Conservation (phyloP, 2,329 filamentous ascomycete species). For the Xylariaceae sp. region DNA sequence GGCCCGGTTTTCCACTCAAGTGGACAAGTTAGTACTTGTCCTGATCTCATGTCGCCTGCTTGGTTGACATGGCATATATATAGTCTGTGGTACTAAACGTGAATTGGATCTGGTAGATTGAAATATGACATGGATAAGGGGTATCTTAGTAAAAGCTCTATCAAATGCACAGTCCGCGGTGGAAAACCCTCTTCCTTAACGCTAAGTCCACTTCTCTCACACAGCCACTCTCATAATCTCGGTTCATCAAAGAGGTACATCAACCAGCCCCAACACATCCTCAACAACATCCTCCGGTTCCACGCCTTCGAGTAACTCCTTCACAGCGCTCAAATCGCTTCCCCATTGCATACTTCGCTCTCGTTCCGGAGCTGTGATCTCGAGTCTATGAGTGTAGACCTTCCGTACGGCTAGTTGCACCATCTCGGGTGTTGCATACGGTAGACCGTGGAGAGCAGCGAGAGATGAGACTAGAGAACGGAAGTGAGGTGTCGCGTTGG, state of each 20-base stretch:
- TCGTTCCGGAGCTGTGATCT: constrained; percentile 62
- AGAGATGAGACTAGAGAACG: constrained; percentile 67
- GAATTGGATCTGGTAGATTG: too few relatives aligned
- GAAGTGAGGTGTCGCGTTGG: constrained; percentile 76
- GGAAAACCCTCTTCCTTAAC: too few relatives aligned
- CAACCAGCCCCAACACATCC: constrained; percentile 58
- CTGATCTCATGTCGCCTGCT: too few relatives aligned
- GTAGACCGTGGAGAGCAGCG: constrained; percentile 75
- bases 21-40: too few relatives aligned
- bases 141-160: too few relatives aligned
- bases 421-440: constrained; percentile 80
- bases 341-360: constrained; percentile 95
- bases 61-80: too few relatives aligned
- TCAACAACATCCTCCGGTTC: constrained; percentile 63
- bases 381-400: constrained; percentile 81
- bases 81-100: too few relatives aligned
- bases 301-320: constrained; percentile 60
- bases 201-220: background rate
- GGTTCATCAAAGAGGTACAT: constrained; percentile 46
- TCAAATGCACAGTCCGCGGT: too few relatives aligned
- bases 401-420: constrained; percentile 81
- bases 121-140: too few relatives aligned
- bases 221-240: background rate
- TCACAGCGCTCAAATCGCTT: constrained; percentile 70
- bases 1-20: too few relatives aligned